A percentile compares a stretch with the other conserved stretches of the same genome.
Conservation (phyloP, 352 stramenopile genomes). For the Globisporangium iwayamae region DNA sequence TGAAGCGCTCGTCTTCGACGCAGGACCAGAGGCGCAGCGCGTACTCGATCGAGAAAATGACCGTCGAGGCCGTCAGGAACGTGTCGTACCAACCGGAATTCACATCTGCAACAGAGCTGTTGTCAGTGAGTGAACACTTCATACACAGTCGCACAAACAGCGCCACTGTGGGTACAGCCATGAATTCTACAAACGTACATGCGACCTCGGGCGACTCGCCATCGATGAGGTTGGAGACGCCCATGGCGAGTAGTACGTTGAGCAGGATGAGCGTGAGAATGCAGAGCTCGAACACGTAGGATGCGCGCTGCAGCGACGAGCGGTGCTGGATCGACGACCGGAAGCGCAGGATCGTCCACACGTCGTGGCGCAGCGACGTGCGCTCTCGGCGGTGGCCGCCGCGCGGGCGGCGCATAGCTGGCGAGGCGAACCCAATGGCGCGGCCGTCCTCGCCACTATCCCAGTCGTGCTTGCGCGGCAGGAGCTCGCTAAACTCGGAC, state of each 20-base stretch:
- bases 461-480: conserved; percentile 28
- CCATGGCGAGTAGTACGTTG: conserved; percentile 78
- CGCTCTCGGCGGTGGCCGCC: neutral
- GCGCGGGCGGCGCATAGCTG: neutral
- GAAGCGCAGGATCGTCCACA: conserved; percentile 79
- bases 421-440: conserved; percentile 16
- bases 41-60: conserved; percentile 77
- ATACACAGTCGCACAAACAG: neutral
- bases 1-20: conserved; percentile 68
- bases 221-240: conserved; percentile 35
- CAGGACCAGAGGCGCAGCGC: conserved; percentile 76
- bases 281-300: conserved; percentile 60
- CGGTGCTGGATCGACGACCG: conserved; percentile 56
- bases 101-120: conserved; percentile 24
- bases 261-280: conserved; percentile 74
- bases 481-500: conserved; percentile 22
- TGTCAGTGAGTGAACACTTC: neutral
- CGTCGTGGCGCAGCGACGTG: conserved; percentile 38
- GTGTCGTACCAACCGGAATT: conserved; percentile 62
- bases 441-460: conserved; percentile 21
- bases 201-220: conserved; percentile 8
- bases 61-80: conserved; percentile 76
- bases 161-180: neutral
- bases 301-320: conserved; percentile 59
- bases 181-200: conserved; percentile 4